Conservation (phyloP, 2,329 filamentous ascomycete species). For the Huntiella abstrusa region DNA sequence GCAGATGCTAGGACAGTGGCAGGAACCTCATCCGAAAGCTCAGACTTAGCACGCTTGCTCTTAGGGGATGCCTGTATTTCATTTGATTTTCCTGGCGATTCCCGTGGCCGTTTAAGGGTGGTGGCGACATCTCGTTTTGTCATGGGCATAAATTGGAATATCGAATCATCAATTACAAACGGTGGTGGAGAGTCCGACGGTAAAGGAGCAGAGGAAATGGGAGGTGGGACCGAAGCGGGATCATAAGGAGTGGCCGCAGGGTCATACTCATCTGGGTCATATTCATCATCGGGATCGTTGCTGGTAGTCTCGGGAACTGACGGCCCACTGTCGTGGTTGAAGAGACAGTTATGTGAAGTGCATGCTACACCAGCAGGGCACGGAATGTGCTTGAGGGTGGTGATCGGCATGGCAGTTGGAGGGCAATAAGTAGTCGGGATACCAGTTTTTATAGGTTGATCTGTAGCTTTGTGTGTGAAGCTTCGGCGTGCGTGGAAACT, state of each 20-base stretch:
- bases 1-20: background rate
- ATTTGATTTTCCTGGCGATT: no score
- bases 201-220: no score
- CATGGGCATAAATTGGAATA: no score
- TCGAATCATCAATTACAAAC: no score
- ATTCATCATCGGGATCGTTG: background rate
- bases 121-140: no score
- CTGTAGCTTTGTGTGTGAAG: no score
- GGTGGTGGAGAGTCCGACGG: no score
- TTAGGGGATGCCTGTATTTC: background rate
- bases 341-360: constrained; percentile 31
- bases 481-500: no score
- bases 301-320: background rate
- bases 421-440: no score
- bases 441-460: no score
- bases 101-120: no score
- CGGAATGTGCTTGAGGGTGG: constrained; percentile 27
- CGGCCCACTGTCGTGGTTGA: constrained; percentile 21
- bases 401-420: constrained; percentile 11
- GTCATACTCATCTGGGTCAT: background rate
- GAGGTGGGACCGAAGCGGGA: no score
- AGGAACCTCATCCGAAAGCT: background rate
- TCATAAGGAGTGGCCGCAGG: background rate
- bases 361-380: constrained; percentile 30
- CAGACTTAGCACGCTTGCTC: background rate